Evolutionary conservation across 2,329 filamentous ascomycete genomes (phyloP).

Genomic region (Dactylellina haptotyla): DNA sequence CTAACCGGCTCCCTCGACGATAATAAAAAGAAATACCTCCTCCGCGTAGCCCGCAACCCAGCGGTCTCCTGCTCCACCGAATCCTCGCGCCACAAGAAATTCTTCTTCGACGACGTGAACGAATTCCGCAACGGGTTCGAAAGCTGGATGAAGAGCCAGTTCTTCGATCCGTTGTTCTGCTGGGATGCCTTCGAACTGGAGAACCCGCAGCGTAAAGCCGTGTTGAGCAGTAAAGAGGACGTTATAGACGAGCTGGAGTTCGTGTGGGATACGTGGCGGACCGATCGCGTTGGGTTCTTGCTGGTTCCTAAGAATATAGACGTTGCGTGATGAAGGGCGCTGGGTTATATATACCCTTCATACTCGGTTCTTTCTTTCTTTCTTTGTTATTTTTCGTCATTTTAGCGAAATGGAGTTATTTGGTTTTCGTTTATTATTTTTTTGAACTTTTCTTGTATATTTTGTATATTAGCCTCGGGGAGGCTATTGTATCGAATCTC

Average conservation of each 20-base stretch:
- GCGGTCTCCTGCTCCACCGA: not conserved
- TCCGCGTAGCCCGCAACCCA: conserved; percentile 2
- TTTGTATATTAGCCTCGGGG: no score
- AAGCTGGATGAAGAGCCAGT: conserved; percentile 8
- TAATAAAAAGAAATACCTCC: not conserved
- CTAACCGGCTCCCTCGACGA: not conserved
- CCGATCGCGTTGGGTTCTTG: not conserved
- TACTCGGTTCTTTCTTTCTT: no score
- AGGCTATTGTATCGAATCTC: no score
- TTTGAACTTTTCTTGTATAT: no score
- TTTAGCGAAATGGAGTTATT: no score
- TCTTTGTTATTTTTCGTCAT: no score
- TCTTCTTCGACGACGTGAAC: conserved; percentile 1
- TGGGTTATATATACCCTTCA: no score
- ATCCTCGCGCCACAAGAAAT: not conserved
- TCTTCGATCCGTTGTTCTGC: conserved; percentile 5
- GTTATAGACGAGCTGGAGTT: conserved; percentile 6
- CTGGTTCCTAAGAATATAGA: conserved; percentile 11
- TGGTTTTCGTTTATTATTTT: no score
- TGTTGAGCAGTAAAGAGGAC: not conserved
- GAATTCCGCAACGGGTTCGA: conserved; percentile 2
- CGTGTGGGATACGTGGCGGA: not conserved
- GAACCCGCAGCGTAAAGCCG: not conserved
- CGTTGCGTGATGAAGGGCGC: no score
- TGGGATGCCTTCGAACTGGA: conserved; percentile 2